phyloP scores from a whole-genome alignment of 108 stramenopile genomes.

The Pelagomonas calceolata region DNA sequence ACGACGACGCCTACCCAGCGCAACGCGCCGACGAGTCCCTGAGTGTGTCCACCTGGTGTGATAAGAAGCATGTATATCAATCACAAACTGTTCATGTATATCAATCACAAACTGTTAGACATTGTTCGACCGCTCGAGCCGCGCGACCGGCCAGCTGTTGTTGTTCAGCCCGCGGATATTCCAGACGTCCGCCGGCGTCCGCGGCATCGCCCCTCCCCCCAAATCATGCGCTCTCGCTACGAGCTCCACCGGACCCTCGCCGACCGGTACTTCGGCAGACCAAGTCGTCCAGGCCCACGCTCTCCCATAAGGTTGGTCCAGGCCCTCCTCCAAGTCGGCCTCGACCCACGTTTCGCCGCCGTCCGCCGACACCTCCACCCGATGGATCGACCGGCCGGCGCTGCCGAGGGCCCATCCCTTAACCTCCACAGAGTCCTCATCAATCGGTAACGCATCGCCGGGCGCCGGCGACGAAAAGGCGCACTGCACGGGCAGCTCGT shows the following conservation, averaged over 20 bases:
- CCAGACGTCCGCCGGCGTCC: constrained; percentile 33
- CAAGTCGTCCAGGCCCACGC: constrained; percentile 50
- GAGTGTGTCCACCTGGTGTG: no score
- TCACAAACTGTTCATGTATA: no score
- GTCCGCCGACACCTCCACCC: constrained; percentile 52
- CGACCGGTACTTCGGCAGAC: constrained; percentile 29
- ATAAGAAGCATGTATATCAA: no score
- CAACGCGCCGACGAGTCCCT: no score
- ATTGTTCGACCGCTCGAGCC: constrained; percentile 18
- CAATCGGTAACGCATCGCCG: constrained; percentile 1
- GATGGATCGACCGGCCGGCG: constrained; percentile 41
- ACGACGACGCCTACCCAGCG: constrained; percentile 36
- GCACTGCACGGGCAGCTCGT: constrained; percentile 35
- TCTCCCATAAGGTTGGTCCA: constrained; percentile 22
- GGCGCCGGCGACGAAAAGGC: constrained; percentile 24
- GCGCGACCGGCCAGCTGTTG: constrained; percentile 37
- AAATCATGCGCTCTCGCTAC: constrained; percentile 39
- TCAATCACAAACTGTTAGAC: no score
- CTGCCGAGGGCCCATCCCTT: constrained; percentile 44
- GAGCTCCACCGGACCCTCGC: constrained; percentile 14
- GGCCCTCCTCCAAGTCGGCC: constrained; percentile 19
- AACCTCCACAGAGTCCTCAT: constrained; percentile 24
- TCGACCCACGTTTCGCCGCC: constrained; percentile 45
- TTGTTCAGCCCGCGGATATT: constrained; percentile 50
- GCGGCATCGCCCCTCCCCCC: constrained; percentile 40